These are phyloP conservation scores for Tolypocladium pustulatum DNA, from an alignment of 2,329 filamentous ascomycete genomes.

Conservation along the genomic window DNA sequence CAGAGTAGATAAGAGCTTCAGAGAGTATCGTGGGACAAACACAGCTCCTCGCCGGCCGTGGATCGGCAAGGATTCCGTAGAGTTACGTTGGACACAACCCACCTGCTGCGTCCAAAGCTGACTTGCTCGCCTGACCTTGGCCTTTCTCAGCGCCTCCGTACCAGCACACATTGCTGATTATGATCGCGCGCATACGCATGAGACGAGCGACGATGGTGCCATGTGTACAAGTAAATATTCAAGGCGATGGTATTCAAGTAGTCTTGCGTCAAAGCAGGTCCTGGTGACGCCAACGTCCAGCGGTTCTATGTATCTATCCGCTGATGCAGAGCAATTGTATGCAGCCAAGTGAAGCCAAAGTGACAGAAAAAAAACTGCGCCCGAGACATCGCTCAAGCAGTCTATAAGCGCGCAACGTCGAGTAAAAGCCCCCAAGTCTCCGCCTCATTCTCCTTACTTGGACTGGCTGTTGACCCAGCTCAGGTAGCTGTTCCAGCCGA, in stretches of 20 bases:
- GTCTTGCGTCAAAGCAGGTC: neutral
- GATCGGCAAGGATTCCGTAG: neutral
- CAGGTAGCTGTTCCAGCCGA: constrained; percentile 56
- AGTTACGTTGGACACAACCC: neutral
- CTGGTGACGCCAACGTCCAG: neutral
- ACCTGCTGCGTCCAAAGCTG: neutral
- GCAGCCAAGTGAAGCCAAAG: neutral
- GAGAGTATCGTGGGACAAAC: neutral
- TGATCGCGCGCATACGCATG: neutral
- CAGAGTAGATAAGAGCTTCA: no score
- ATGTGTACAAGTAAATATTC: neutral
- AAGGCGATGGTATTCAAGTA: neutral
- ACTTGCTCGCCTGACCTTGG: neutral
- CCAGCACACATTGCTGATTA: neutral
- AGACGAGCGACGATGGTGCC: neutral
- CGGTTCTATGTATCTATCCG: neutral
- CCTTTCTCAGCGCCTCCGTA: neutral
- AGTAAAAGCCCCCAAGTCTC: neutral
- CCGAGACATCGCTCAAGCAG: neutral
- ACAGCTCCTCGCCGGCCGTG: neutral
- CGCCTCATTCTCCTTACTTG: neutral
- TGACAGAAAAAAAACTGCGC: neutral
- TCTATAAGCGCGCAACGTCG: neutral
- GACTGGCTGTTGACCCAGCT: constrained; percentile 47
- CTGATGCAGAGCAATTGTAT: neutral